phyloP scores from a whole-genome alignment of 2,329 filamentous ascomycete species.

The Laburnicola sp. region DNA sequence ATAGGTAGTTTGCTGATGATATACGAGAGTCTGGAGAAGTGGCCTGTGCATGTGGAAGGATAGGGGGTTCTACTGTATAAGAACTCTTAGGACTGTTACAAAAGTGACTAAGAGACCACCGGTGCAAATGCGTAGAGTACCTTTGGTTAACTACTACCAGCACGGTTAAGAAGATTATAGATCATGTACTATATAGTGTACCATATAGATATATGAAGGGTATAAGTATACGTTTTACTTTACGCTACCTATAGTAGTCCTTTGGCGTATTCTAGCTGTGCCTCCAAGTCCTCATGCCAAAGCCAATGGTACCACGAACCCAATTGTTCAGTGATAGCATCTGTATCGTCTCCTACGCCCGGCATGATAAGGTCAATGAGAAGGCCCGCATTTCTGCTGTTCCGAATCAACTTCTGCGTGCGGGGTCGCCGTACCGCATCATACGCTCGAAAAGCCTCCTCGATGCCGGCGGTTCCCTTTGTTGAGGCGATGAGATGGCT shows the following conservation, averaged over 20 bases:
- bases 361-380: constrained; percentile 23
- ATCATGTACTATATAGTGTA: too few relatives aligned
- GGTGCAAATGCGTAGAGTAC: too few relatives aligned
- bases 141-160: too few relatives aligned
- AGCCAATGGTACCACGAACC: constrained; percentile 27
- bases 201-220: too few relatives aligned
- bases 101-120: too few relatives aligned
- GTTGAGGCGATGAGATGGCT: constrained; percentile 37
- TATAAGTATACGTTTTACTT: too few relatives aligned
- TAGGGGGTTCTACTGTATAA: too few relatives aligned
- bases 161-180: too few relatives aligned
- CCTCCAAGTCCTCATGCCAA: constrained; percentile 35
- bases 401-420: constrained; percentile 42
- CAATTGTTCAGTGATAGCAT: constrained; percentile 16
- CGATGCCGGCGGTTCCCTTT: constrained; percentile 19
- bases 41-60: too few relatives aligned
- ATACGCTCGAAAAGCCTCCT: constrained; percentile 42
- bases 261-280: constrained; percentile 24
- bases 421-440: constrained; percentile 43
- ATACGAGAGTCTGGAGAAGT: too few relatives aligned
- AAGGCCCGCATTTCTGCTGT: constrained; percentile 29
- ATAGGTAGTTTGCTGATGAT: too few relatives aligned
- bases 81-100: too few relatives aligned
- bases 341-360: constrained; percentile 21
- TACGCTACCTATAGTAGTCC: constrained; percentile 12